These are phyloP conservation scores for Russula abietina DNA, from an alignment of 768 basidiomycete species.

Conservation along the genomic window DNA sequence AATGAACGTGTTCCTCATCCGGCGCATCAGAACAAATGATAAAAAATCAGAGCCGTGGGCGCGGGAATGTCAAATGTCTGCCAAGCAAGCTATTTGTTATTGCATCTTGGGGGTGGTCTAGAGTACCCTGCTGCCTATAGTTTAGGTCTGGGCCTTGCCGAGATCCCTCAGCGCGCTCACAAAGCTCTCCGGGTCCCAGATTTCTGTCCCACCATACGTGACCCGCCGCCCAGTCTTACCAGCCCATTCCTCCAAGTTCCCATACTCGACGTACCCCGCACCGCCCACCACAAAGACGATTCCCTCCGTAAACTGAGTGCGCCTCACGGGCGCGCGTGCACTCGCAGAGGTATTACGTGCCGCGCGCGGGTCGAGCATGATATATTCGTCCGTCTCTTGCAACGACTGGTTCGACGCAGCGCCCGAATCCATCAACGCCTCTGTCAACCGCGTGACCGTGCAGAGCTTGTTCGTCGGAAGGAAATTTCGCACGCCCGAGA, in stretches of 20 bases:
- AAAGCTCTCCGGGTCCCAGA: constrained; percentile 84
- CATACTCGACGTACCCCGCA: constrained; percentile 95
- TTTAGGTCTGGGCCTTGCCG: constrained; percentile 40
- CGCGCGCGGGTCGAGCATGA: constrained; percentile 44
- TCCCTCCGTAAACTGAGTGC: constrained; percentile 81
- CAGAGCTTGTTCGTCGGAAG: constrained; percentile 91
- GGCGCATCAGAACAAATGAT: too few relatives aligned
- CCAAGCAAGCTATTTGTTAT: too few relatives aligned
- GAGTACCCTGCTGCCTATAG: not conserved
- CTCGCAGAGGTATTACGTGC: constrained; percentile 33
- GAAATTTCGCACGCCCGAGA: constrained; percentile 98
- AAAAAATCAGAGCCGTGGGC: too few relatives aligned
- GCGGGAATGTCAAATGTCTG: too few relatives aligned
- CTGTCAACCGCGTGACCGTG: constrained; percentile 85
- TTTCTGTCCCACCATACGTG: constrained; percentile 95
- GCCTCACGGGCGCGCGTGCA: constrained; percentile 35
- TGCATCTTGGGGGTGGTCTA: not conserved
- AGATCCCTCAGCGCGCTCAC: constrained; percentile 62
- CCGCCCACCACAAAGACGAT: constrained; percentile 95
- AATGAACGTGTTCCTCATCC: too few relatives aligned
- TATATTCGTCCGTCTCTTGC: constrained; percentile 43
- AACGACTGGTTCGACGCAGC: constrained; percentile 86
- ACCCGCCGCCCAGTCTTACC: constrained; percentile 73
- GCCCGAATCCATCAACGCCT: constrained; percentile 97
- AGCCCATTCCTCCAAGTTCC: constrained; percentile 94